phyloP scores from a whole-genome alignment of 1,284 basidiomycete species.

The Trametes hirsuta region DNA sequence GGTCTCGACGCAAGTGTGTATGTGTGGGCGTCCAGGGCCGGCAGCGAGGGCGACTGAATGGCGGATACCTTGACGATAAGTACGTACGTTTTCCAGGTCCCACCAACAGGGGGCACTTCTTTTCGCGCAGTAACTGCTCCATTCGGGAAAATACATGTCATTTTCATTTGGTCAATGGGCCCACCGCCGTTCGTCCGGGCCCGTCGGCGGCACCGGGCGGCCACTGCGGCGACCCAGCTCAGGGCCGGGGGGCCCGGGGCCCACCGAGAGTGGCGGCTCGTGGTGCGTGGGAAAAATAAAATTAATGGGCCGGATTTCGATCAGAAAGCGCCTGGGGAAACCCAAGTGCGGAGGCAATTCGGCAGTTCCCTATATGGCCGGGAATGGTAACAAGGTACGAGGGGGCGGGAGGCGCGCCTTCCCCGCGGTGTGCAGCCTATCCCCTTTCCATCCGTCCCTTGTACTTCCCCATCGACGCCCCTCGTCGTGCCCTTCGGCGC shows the following conservation, averaged over 20 bases:
- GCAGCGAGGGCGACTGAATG: no score
- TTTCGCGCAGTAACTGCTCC: no score
- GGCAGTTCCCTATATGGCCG: constrained; percentile 10
- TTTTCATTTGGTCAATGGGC: no score
- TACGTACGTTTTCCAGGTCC: no score
- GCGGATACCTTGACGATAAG: no score
- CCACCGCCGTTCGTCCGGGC: no score
- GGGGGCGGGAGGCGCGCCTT: constrained; percentile 5
- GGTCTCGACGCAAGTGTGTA: no score
- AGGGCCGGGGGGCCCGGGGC: neutral
- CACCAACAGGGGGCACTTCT: neutral
- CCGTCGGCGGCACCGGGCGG: neutral
- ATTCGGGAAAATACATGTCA: no score
- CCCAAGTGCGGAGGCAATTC: constrained; percentile 1
- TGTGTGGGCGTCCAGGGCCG: no score
- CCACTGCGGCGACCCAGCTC: neutral
- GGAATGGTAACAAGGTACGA: constrained; percentile 15
- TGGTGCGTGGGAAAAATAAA: neutral
- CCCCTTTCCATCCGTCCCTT: constrained; percentile 18
- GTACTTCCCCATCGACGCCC: constrained; percentile 7
- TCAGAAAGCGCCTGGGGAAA: constrained; percentile 2
- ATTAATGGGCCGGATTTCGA: constrained; percentile 4
- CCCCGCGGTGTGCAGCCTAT: constrained; percentile 15
- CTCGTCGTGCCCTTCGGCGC: neutral
- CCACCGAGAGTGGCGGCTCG: neutral